Percentiles rank a stretch among this genome's conserved stretches.
Evolutionary conservation across 2,329 filamentous ascomycete species (phyloP).

Genomic region (Chrysoporthe austroafricana): DNA sequence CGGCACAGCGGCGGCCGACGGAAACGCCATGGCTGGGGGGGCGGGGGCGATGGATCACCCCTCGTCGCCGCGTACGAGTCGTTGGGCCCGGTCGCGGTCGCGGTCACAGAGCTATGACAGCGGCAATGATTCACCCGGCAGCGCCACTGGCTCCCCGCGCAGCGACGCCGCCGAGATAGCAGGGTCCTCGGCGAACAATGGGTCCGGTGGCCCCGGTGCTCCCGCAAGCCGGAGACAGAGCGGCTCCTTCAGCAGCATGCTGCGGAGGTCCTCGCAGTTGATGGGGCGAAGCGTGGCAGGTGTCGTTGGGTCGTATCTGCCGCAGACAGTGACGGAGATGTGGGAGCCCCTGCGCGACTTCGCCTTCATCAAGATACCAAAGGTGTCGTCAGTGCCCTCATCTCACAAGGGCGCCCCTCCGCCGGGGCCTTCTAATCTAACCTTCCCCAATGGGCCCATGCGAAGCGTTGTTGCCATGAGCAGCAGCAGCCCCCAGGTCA

Average conservation of each 20-base stretch:
- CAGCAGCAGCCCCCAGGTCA: slow-evolving; percentile 90
- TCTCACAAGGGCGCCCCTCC: slow-evolving; percentile 33
- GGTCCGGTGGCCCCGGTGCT: slow-evolving; percentile 34
- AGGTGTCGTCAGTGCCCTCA: slow-evolving; percentile 44
- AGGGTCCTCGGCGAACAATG: slow-evolving; percentile 32
- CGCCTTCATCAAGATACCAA: slow-evolving; percentile 92
- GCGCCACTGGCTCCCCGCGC: slow-evolving; percentile 48
- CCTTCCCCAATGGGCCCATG: slow-evolving; percentile 53
- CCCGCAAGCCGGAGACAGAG: slow-evolving; percentile 55
- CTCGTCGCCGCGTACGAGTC: slow-evolving; percentile 49
- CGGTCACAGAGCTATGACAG: slow-evolving; percentile 60
- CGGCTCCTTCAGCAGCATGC: slow-evolving; percentile 85
- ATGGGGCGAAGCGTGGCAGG: slow-evolving; percentile 88
- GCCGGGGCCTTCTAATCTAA: slow-evolving; percentile 30
- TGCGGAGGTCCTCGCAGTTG: slow-evolving; percentile 92
- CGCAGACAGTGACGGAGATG: slow-evolving; percentile 93
- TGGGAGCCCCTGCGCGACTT: slow-evolving; percentile 97
- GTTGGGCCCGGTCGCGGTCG: slow-evolving; percentile 56
- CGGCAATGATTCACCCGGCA: slow-evolving; percentile 55
- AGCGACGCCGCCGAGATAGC: slow-evolving; percentile 51
- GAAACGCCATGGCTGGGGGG: slow-evolving; percentile 39
- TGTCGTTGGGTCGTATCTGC: slow-evolving; percentile 88
- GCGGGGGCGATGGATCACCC: slow-evolving; percentile 30
- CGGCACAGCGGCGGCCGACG: slow-evolving; percentile 48
- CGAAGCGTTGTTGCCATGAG: slow-evolving; percentile 97